phyloP scores from a whole-genome alignment of 2,329 filamentous ascomycete genomes.

The Sphaceloma murrayae region DNA sequence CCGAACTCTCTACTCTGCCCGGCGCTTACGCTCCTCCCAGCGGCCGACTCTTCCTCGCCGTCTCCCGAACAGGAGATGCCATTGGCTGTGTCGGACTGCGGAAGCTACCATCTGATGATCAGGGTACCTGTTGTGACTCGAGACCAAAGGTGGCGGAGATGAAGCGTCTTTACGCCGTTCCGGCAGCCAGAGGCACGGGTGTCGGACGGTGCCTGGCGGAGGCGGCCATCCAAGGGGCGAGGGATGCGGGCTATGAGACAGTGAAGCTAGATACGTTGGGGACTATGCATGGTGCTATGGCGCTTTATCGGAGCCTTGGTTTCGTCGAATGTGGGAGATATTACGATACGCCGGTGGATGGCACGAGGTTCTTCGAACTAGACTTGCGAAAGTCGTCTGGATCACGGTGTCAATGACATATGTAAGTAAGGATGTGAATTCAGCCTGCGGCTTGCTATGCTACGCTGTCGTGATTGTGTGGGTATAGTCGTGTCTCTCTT shows the following conservation, averaged over 20 bases:
- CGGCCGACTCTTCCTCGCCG: constrained; percentile 44
- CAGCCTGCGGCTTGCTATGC: background rate
- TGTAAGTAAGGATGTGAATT: background rate
- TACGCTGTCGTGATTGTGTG: constrained; percentile 13
- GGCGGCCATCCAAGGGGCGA: constrained; percentile 38
- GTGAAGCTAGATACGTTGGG: constrained; percentile 49
- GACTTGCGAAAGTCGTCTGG: constrained; percentile 18
- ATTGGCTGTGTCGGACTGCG: constrained; percentile 46
- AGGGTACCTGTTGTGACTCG: no score
- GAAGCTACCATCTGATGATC: constrained; percentile 23
- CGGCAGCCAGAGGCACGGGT: constrained; percentile 40
- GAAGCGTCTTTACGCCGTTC: constrained; percentile 48
- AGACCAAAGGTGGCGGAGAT: constrained; percentile 40
- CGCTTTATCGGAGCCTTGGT: constrained; percentile 42
- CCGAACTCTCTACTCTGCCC: constrained; percentile 45
- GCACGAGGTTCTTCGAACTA: constrained; percentile 44
- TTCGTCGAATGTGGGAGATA: constrained; percentile 46
- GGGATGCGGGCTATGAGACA: constrained; percentile 40
- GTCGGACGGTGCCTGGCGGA: constrained; percentile 42
- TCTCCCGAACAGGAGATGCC: constrained; percentile 22
- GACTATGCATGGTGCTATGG: constrained; percentile 42
- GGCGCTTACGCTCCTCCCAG: constrained; percentile 43
- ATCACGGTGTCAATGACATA: background rate
- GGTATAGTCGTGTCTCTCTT: background rate
- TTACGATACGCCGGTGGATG: constrained; percentile 47